A percentile compares a stretch with the other conserved stretches of the same genome.
Evolutionary conservation across 371 early-diverging fungal species (phyloP).

Genomic region (Syncephalis plumigaleata): DNA sequence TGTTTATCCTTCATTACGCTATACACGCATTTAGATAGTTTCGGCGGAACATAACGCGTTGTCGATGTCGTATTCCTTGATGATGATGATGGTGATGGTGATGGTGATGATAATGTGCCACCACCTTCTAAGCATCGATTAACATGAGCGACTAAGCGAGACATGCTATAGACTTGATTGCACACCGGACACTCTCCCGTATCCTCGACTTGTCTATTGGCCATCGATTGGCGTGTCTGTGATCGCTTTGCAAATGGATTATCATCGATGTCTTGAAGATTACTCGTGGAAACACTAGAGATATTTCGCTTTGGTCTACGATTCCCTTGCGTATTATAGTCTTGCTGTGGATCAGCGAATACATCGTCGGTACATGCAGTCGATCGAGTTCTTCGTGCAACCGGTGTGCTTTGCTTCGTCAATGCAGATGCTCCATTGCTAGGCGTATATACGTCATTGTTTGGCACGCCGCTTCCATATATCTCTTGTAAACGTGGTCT

Average conservation of each 20-base stretch:
- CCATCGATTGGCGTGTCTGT: no score
- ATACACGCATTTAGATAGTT: constrained; percentile 22
- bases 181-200: not conserved
- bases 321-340: no score
- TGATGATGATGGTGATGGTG: not conserved
- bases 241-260: no score
- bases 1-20: constrained; percentile 21
- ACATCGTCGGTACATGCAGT: no score
- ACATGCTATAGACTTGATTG: not conserved
- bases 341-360: no score
- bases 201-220: not conserved
- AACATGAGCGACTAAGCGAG: not conserved
- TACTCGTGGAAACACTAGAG: no score
- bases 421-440: not conserved
- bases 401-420: not conserved
- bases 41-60: constrained; percentile 6
- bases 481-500: not conserved
- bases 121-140: not conserved
- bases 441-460: not conserved
- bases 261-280: no score
- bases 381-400: no score
- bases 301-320: no score
- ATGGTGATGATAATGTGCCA: not conserved
- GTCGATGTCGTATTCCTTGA: no score
- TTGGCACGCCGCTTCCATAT: not conserved